Evolutionary conservation across 805 yeast genomes (phyloP), one percentile per base, ranked within the genome.

Genomic region (Pichia rugopelliculosa): DNA sequence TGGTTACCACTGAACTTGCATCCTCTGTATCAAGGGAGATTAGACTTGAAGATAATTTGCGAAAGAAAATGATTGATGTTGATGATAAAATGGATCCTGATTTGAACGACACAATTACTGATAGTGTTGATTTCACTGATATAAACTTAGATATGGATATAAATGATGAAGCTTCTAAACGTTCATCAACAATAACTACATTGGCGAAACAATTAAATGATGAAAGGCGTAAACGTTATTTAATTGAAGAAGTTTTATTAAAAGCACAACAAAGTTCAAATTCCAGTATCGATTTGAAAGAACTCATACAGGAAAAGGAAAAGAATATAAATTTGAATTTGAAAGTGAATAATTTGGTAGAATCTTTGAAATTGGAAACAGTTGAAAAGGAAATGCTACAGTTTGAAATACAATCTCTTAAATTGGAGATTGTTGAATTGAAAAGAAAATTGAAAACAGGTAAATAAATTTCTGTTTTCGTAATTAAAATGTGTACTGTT

Each of bases 1-100:
- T 84, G 22, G 82, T 86, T 1, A 81, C 90, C 1, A 75, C 76
- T 23, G 95, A 85, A 57, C 68, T 86, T 43, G 90, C 89, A 0
- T 77, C 77, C 22, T 80, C 90, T 0, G 82, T 85, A 41, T 75
- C 77, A 46, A 68, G 93, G 37, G 95, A 86, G 59, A 68, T 84
- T n/a, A 60, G 69, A 18, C 59, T 85, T 40, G 89, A 82, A 56
- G 54, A 42, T 34, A 41, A 39, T 9, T 27, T 55, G n/a, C 27
- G 45, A 12, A 51, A 42, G 25, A 38, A 36, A 15, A 22, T 20
- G 4, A 30, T 13, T 20, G n/a, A 21, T 20, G 41, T n/a, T 13
- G 15, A 24, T 15, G 45, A 20, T n/a, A 12, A 12, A 8, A 36
- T 12, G 15, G 41, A 46, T 15, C n/a, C n/a, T n/a, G 25, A 39